Conservation (phyloP, 345 rosid species). For the Chamaenerion angustifolium region DNA sequence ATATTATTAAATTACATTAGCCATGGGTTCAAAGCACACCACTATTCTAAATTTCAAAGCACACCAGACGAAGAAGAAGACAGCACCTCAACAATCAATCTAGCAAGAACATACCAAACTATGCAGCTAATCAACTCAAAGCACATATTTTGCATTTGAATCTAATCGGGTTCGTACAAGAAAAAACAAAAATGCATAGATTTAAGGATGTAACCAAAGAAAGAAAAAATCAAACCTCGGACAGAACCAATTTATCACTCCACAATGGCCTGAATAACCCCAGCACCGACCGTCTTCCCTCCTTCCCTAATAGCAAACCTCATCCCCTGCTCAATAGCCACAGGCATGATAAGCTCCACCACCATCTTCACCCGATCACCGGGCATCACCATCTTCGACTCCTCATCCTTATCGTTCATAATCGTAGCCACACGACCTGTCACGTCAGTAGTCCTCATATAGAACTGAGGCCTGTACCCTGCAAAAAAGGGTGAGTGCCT, state of each 20-base stretch:
- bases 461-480: constrained; percentile 84
- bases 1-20: no score
- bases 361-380: constrained; percentile 87
- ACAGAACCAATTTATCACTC: constrained; percentile 16
- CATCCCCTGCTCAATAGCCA: constrained; percentile 93
- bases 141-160: background rate
- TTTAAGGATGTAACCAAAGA: background rate
- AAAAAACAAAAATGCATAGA: background rate
- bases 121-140: background rate
- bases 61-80: no score
- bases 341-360: constrained; percentile 82
- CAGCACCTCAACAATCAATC: no score
- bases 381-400: constrained; percentile 97
- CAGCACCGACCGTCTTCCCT: constrained; percentile 93
- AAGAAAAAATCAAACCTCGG: no score
- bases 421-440: constrained; percentile 65
- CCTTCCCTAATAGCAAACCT: constrained; percentile 96
- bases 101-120: no score
- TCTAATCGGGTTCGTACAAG: no score
- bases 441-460: constrained; percentile 96
- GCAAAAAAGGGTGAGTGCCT: constrained; percentile 86
- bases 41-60: no score
- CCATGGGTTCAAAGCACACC: no score
- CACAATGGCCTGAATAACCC: constrained; percentile 76
- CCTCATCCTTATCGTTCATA: constrained; percentile 86